phyloP scores from a whole-genome alignment of 768 basidiomycete species.

The Amanita rubescens region DNA sequence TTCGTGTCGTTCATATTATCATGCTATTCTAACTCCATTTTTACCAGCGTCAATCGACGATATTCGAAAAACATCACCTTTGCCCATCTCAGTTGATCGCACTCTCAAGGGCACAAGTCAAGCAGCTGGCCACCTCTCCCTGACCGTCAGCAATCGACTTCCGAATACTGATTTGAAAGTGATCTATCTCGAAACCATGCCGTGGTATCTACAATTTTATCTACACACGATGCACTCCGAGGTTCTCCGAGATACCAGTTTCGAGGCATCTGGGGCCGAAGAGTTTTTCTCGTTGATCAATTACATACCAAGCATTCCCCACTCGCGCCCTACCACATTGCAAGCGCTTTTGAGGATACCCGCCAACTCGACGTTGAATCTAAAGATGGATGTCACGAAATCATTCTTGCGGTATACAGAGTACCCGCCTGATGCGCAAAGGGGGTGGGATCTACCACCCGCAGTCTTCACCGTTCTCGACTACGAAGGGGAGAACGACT shows the following conservation, averaged over 20 bases:
- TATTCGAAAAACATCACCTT: background rate
- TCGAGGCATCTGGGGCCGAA: constrained; percentile 12
- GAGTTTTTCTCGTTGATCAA: constrained; percentile 56
- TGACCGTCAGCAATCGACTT: constrained; percentile 59
- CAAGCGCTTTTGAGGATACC: constrained; percentile 70
- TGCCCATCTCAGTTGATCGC: constrained; percentile 55
- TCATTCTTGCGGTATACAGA: constrained; percentile 90
- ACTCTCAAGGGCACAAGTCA: constrained; percentile 70
- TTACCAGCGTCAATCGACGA: background rate
- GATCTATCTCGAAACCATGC: constrained; percentile 86
- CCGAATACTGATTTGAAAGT: constrained; percentile 33
- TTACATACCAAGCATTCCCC: constrained; percentile 62
- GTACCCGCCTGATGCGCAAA: constrained; percentile 90
- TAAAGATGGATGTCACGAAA: constrained; percentile 50
- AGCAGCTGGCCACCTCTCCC: constrained; percentile 62
- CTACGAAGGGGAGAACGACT: constrained; percentile 10
- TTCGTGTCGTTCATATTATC: background rate
- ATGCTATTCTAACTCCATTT: background rate
- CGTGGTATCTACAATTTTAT: constrained; percentile 87
- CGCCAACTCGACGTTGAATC: constrained; percentile 48
- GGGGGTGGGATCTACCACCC: constrained; percentile 90
- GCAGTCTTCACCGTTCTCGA: constrained; percentile 58
- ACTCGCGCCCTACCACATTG: constrained; percentile 71
- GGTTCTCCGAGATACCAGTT: constrained; percentile 19
- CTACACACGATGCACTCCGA: constrained; percentile 68